Conservation (phyloP, 805 yeast genomes). For the Spathaspora passalidarum region DNA sequence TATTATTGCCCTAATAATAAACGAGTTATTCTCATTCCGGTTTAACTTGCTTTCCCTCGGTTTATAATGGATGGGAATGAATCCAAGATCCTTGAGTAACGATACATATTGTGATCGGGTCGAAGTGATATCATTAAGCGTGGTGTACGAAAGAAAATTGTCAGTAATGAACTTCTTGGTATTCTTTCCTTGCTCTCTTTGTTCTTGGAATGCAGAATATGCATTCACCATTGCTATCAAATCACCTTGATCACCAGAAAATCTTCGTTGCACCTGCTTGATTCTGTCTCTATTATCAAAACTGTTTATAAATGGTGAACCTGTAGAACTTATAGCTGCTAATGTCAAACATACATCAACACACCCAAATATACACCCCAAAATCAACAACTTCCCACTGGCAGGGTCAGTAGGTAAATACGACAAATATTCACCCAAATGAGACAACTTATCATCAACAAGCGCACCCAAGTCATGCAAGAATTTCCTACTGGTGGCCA, state of each 20-base stretch:
- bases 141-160: slow-evolving; percentile 58
- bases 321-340: slow-evolving; percentile 74
- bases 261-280: slow-evolving; percentile 41
- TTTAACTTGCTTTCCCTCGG: slow-evolving; percentile 33
- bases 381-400: slow-evolving; percentile 77
- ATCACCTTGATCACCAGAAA: slow-evolving; percentile 66
- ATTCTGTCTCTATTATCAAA: slow-evolving; percentile 64
- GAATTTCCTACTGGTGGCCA: slow-evolving; percentile 48
- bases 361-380: slow-evolving; percentile 81
- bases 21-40: slow-evolving; percentile 47
- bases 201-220: slow-evolving; percentile 47
- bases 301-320: slow-evolving; percentile 67
- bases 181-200: slow-evolving; percentile 21
- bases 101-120: slow-evolving; percentile 68
- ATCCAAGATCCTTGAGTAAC: slow-evolving; percentile 74
- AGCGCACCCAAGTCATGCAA: slow-evolving; percentile 76
- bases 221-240: slow-evolving; percentile 64
- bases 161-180: slow-evolving; percentile 48
- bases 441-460: slow-evolving; percentile 47
- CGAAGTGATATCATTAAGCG: slow-evolving; percentile 68
- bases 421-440: slow-evolving; percentile 77
- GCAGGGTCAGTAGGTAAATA: slow-evolving; percentile 82
- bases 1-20: slow-evolving; percentile 61
- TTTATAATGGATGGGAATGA: slow-evolving; percentile 55
- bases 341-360: slow-evolving; percentile 72